Conservation (phyloP, 2,329 filamentous ascomycete genomes). For the Trichoderma brevicompactum region DNA sequence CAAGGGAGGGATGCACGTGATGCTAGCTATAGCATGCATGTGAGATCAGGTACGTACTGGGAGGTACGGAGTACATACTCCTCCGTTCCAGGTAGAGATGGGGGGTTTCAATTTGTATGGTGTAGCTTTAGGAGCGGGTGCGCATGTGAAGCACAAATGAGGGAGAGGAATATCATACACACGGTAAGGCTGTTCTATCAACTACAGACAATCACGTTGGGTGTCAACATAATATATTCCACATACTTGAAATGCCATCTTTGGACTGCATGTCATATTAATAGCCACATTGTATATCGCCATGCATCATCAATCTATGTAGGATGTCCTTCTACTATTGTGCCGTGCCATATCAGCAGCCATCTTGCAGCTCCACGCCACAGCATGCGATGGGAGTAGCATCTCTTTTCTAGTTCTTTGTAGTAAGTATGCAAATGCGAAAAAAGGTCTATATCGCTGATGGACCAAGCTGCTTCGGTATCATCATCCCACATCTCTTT, state of each 20-base stretch:
- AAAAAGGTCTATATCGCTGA: constrained; percentile 21
- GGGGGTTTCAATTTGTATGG: no score
- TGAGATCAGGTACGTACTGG: background rate
- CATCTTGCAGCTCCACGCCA: background rate
- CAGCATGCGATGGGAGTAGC: constrained; percentile 1
- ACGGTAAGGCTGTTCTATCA: no score
- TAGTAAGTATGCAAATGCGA: constrained; percentile 12
- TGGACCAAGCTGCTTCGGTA: constrained; percentile 14
- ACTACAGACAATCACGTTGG: background rate
- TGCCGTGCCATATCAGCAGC: background rate
- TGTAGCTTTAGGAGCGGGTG: no score
- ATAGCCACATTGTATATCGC: background rate
- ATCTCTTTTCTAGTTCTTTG: constrained; percentile 18
- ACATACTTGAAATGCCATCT: background rate
- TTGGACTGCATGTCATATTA: background rate
- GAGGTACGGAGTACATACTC: no score
- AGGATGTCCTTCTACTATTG: constrained; percentile 2
- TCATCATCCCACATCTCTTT: background rate
- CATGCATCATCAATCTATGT: constrained; percentile 21
- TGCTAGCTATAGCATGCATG: background rate
- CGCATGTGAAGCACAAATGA: no score
- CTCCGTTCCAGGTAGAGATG: no score
- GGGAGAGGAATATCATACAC: no score
- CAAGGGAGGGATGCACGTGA: background rate
- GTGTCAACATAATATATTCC: no score